A percentile compares a stretch with the other conserved stretches of the same genome.
phyloP scores from a whole-genome alignment of 148 eudicot genomes.

The Spergularia marina region DNA sequence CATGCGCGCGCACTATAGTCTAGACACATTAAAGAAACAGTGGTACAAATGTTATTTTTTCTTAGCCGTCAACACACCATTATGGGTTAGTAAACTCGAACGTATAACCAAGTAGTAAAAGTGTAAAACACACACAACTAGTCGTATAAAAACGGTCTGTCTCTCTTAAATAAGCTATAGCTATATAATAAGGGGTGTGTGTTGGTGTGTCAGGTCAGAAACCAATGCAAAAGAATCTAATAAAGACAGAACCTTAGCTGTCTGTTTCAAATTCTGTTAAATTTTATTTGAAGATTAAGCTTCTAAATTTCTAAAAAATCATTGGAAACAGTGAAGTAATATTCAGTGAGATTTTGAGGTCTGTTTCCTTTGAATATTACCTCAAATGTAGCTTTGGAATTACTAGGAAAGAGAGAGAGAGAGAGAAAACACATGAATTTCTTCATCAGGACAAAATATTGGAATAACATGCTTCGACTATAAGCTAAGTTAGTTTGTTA shows the following conservation, averaged over 20 bases:
- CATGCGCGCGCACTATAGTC: too few relatives aligned
- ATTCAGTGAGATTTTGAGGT: constrained; percentile 11
- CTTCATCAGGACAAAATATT: constrained; percentile 53
- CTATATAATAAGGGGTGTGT: constrained; percentile 30
- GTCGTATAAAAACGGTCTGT: too few relatives aligned
- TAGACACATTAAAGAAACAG: too few relatives aligned
- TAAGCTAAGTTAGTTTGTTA: background rate
- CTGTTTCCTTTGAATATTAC: constrained; percentile 22
- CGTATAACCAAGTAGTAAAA: background rate
- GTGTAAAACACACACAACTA: too few relatives aligned
- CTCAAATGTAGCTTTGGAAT: constrained; percentile 8
- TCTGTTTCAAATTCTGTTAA: constrained; percentile 22
- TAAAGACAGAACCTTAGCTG: constrained; percentile 28
- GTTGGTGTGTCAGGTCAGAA: constrained; percentile 42
- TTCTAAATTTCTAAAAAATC: constrained; percentile 14
- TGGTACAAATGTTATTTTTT: background rate
- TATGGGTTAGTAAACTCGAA: constrained; percentile 22
- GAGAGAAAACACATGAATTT: constrained; percentile 8
- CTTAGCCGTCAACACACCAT: constrained; percentile 24
- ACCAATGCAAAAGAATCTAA: constrained; percentile 41
- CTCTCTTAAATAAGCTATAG: background rate
- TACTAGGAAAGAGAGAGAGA: background rate
- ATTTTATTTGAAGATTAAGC: constrained; percentile 1
- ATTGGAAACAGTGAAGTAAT: constrained; percentile 33
- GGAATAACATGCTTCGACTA: constrained; percentile 39